Evolutionary conservation across 2,329 filamentous ascomycete species (phyloP).

Genomic region (Talaromyces sp.): DNA sequence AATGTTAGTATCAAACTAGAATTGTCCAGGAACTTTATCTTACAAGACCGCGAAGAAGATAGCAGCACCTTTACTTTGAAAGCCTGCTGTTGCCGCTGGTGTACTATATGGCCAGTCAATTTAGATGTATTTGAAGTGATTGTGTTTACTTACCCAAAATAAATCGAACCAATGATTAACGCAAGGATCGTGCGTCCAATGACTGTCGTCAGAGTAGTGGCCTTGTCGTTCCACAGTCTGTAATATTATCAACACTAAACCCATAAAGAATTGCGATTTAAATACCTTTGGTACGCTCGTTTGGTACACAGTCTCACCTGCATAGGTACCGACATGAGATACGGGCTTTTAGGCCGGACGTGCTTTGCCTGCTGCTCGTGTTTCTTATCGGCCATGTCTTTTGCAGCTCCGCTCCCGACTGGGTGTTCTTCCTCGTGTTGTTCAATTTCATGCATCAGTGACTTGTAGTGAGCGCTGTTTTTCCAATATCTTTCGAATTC

Average conservation of each 20-base stretch:
- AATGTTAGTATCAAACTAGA: neutral
- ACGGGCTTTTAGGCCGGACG: constrained; percentile 50
- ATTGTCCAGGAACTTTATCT: constrained; percentile 56
- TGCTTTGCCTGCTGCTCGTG: constrained; percentile 29
- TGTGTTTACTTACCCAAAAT: constrained; percentile 48
- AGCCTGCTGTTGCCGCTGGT: constrained; percentile 56
- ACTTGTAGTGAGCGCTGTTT: constrained; percentile 26
- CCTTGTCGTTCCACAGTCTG: constrained; percentile 61
- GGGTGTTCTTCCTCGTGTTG: constrained; percentile 28
- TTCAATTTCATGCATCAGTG: constrained; percentile 30
- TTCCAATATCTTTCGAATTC: constrained; percentile 53
- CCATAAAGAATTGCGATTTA: neutral
- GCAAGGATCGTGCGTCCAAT: constrained; percentile 64
- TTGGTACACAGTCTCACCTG: constrained; percentile 59
- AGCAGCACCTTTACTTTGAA: constrained; percentile 72
- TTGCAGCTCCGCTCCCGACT: constrained; percentile 23
- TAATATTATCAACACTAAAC: neutral
- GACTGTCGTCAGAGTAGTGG: constrained; percentile 62
- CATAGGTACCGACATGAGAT: constrained; percentile 69
- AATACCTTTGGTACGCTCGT: constrained; percentile 10
- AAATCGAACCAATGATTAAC: constrained; percentile 64
- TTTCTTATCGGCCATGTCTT: constrained; percentile 21
- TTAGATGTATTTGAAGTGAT: constrained; percentile 35
- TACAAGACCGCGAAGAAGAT: constrained; percentile 81
- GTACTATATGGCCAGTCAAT: neutral